phyloP scores from a whole-genome alignment of 1,139 yeast species.

The Debaryomyces coudertii region DNA sequence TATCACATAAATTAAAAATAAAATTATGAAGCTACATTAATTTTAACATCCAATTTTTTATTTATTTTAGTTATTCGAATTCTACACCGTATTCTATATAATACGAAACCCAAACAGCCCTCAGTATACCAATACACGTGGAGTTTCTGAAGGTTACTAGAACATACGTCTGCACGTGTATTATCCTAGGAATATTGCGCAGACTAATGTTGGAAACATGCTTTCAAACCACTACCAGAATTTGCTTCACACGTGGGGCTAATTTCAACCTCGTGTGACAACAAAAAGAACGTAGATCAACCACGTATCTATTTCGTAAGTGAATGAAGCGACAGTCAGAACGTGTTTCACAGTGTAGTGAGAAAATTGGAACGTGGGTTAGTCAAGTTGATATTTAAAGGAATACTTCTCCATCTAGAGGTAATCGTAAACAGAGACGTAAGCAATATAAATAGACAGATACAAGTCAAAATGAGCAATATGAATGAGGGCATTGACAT shows the following conservation, averaged over 20 bases:
- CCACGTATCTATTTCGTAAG: neutral
- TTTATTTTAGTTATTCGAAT: too few relatives aligned
- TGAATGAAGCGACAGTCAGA: neutral
- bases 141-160: too few relatives aligned
- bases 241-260: constrained; percentile 7
- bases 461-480: neutral
- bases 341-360: neutral
- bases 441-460: neutral
- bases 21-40: too few relatives aligned
- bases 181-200: neutral
- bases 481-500: neutral
- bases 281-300: constrained; percentile 2
- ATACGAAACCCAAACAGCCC: too few relatives aligned
- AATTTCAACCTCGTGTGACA: constrained; percentile 9
- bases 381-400: neutral
- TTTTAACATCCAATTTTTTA: too few relatives aligned
- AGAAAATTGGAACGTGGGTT: constrained; percentile 5
- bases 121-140: too few relatives aligned
- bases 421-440: neutral
- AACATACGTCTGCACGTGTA: neutral
- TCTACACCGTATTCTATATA: too few relatives aligned
- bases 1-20: too few relatives aligned
- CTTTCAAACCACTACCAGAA: neutral
- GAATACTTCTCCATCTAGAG: neutral
- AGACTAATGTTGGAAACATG: neutral